These are phyloP conservation scores for Zygosaccharomyces gambellarensis DNA, from an alignment of 805 yeast species.

Conservation along the genomic window DNA sequence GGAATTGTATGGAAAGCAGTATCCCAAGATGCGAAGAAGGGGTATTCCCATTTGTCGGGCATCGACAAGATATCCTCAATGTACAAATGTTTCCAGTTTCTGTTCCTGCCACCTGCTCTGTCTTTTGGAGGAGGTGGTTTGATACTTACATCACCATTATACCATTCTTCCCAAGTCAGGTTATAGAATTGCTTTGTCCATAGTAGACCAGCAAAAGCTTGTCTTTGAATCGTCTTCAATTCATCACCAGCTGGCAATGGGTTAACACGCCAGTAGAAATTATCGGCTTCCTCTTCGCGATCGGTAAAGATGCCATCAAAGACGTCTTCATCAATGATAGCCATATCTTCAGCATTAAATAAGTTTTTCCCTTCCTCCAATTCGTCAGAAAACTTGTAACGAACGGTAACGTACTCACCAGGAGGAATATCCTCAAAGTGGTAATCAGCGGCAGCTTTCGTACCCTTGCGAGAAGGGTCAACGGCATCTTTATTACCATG, in stretches of 20 bases:
- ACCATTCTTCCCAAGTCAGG: conserved; percentile 82
- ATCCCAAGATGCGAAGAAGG: conserved; percentile 96
- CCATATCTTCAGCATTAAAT: conserved; percentile 30
- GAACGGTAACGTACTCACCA: conserved; percentile 78
- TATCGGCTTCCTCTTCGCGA: conserved; percentile 85
- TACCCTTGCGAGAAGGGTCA: conserved; percentile 69
- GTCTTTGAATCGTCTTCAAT: conserved; percentile 79
- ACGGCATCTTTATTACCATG: conserved; percentile 49
- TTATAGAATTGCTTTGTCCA: conserved; percentile 94
- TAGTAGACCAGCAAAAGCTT: conserved; percentile 87
- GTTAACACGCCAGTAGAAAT: conserved; percentile 81
- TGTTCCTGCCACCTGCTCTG: conserved; percentile 81
- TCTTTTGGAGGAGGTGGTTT: conserved; percentile 74
- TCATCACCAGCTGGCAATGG: conserved; percentile 81
- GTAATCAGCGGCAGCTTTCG: conserved; percentile 83
- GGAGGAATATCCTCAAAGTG: conserved; percentile 77
- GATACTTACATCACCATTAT: conserved; percentile 73
- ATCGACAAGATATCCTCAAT: conserved; percentile 81
- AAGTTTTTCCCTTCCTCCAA: conserved; percentile 26
- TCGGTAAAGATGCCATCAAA: conserved; percentile 65
- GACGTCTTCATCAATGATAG: conserved; percentile 61
- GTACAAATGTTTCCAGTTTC: conserved; percentile 84
- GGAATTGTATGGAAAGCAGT: conserved; percentile 94
- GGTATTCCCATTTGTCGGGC: conserved; percentile 96
- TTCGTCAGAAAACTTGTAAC: conserved; percentile 60